Evolutionary conservation across 2,329 filamentous ascomycete genomes (phyloP).

Genomic region (Microdochium paspali): DNA sequence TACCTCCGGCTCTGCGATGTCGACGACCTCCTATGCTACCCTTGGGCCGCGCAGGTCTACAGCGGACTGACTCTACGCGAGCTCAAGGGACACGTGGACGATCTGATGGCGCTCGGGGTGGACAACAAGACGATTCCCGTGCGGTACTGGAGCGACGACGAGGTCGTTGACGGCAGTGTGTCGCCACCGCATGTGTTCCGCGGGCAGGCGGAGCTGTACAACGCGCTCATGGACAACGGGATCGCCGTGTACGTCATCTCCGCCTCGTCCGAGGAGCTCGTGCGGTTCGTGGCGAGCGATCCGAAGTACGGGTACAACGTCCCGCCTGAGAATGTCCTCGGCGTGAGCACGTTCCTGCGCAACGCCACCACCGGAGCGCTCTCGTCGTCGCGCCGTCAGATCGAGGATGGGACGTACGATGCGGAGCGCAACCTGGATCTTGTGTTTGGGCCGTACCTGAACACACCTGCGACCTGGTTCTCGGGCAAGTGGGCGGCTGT

Average conservation of each 20-base stretch:
- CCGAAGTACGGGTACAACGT: slow-evolving; percentile 35
- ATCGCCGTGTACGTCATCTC: slow-evolving; percentile 33
- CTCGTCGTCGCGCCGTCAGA: slow-evolving; percentile 28
- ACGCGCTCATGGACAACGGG: slow-evolving; percentile 29
- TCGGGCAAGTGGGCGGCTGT: slow-evolving; percentile 33
- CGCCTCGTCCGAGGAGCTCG: slow-evolving; percentile 32
- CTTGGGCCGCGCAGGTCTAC: slow-evolving; percentile 31
- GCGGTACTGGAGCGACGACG: slow-evolving; percentile 25
- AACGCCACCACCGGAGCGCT: slow-evolving; percentile 17
- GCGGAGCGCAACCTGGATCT: slow-evolving; percentile 26
- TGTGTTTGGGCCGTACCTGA: slow-evolving; percentile 29
- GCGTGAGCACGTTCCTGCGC: slow-evolving; percentile 27
- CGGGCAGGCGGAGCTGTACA: slow-evolving; percentile 32
- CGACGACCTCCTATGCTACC: slow-evolving; percentile 30
- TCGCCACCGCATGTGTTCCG: slow-evolving; percentile 25
- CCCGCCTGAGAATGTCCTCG: slow-evolving; percentile 31
- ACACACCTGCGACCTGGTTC: slow-evolving; percentile 32
- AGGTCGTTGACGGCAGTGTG: slow-evolving; percentile 16
- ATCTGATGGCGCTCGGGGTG: slow-evolving; percentile 28
- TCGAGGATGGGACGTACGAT: slow-evolving; percentile 24
- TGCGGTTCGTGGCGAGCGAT: slow-evolving; percentile 34
- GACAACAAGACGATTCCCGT: slow-evolving; percentile 22
- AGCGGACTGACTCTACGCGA: slow-evolving; percentile 31
- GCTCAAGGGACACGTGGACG: slow-evolving; percentile 34
- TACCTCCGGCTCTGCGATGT: slow-evolving; percentile 32